Base-by-base conservation (phyloP, 306 rosid species). In the Crataegus laevigata region DNA sequence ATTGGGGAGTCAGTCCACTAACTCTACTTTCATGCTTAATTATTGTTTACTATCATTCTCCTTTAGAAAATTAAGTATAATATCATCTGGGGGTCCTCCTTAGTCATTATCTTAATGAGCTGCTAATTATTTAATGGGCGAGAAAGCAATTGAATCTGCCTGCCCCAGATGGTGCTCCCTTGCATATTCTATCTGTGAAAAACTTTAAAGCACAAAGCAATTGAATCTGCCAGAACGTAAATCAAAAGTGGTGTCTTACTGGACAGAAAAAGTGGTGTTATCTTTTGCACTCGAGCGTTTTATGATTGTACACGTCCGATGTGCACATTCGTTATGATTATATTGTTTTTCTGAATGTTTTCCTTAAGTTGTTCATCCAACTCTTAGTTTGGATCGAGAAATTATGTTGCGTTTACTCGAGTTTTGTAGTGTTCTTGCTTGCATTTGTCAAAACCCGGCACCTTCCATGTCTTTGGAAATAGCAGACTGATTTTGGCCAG, bases 221-320 rank as follows among this genome's bases (percentile, higher is more conserved):
- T 57, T 69, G 43, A 70, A 60, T 70, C 40, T 29, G 69, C 69
- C 65, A 42, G 77, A 69, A 64, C 42, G 17, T 64, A 64, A 72
- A 28, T 29, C 52, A 80, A 80, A 70, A 60, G 32, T 6, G 43
- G 7, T 26, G 21, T 28, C 54, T 22, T 19, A 29, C 66, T 14
- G 4, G 51, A 61, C 73, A 68, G 29, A 69, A 19, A 66, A 69
- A 28, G 54, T 57, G 4, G 15, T 47, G 57, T 76, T 74, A 50
- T 8, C 29, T 38, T 60, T 81, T 8, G 45, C 47, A 18, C 69
- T 34, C 45, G 17, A 69, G 25, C 18, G 61, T 6, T 69, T 29
- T 47, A 51, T 69, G 26, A 50, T 69, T 2, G n/a, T 40, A 32
- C 50, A 65, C 26, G 26, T 19, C 45, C 17, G 6, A 34, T 34